phyloP scores from a whole-genome alignment of 768 basidiomycete species.

The Termitomyces sp. region DNA sequence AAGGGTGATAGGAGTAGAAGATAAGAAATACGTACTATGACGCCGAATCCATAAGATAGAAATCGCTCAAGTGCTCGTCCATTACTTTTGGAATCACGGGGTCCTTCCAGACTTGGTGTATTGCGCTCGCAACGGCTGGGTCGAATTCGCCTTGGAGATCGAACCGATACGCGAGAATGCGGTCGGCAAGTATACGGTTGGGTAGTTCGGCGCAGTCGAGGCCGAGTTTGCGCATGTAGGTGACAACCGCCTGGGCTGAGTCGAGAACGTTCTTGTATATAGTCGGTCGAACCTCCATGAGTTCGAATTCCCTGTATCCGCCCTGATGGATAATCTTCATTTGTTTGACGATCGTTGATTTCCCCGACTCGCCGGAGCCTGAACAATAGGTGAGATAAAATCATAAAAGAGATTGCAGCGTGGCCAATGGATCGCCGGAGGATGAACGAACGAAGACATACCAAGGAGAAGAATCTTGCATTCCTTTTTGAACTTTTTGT shows the following conservation, averaged over 20 bases:
- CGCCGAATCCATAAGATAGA: neutral
- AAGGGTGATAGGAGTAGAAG: neutral
- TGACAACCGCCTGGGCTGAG: slow-evolving; percentile 74
- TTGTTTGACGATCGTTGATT: slow-evolving; percentile 92
- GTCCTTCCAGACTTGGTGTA: slow-evolving; percentile 68
- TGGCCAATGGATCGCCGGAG: neutral
- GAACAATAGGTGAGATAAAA: slow-evolving; percentile 38
- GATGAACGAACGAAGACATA: slow-evolving; percentile 30
- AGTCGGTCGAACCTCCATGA: slow-evolving; percentile 61
- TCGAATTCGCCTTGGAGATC: slow-evolving; percentile 36
- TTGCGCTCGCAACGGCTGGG: slow-evolving; percentile 65
- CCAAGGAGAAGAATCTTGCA: slow-evolving; percentile 92
- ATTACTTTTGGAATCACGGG: slow-evolving; percentile 42
- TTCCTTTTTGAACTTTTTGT: slow-evolving; percentile 76
- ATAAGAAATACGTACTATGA: slow-evolving; percentile 54
- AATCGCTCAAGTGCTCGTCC: slow-evolving; percentile 6
- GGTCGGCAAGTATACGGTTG: slow-evolving; percentile 63
- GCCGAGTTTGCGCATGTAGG: slow-evolving; percentile 74
- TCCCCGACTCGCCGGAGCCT: slow-evolving; percentile 96
- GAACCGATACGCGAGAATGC: slow-evolving; percentile 57
- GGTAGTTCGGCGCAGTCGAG: slow-evolving; percentile 59
- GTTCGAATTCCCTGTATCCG: slow-evolving; percentile 71
- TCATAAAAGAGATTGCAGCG: neutral
- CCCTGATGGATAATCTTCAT: slow-evolving; percentile 93
- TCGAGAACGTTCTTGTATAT: slow-evolving; percentile 80